Evolutionary conservation across 345 rosid genomes (phyloP), one percentile per base, ranked within the genome.

Genomic region (Turnera subulata): DNA sequence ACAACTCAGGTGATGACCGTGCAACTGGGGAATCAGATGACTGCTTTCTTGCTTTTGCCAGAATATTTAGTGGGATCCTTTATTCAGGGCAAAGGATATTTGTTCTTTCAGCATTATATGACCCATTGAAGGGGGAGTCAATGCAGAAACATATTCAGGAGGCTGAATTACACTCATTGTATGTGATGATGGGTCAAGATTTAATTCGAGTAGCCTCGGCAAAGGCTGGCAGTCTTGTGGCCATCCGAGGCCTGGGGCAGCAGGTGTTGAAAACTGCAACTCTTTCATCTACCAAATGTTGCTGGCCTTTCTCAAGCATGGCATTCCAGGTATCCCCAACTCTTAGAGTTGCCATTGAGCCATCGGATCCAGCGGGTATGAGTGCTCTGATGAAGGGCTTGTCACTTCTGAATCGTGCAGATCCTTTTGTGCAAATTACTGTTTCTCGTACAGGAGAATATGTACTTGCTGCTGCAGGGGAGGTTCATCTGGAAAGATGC

Each of bases 151-250:
- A 89, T 47, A 58, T 86, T 55, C 97, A 89, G 71, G 89, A 80
- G 74, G 97, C 96, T 50, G 89, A 83, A 67, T 65, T 92, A 51
- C 93, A 86, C 21, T 86, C 95, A 7, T 69, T 89, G 29, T 92
- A 92, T 83, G 75, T 92, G 58, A 92, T 89, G 98, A 92, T 89
- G 97, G 96, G 98, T 57, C 97, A 92, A 68, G 96, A 93, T 43
- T 70, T 92, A 64, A 85, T 52, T 63, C 94, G 91, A 1, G 91
- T 89, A 22, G 71, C 83, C 18, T 78, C 75, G 56, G 98, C 85
- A 11, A 82, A 80, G 76, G 96, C 98, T 18, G 97, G 97, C 51
- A 82, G 84, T 69, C 56, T 92, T 63, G 96, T 92, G 50, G 97
- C 98, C 1, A 89, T 92, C 65, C 82, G 79, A 56, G 97, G 98